Conservation (phyloP, 352 stramenopile species). For the Pythium folliculosum region DNA sequence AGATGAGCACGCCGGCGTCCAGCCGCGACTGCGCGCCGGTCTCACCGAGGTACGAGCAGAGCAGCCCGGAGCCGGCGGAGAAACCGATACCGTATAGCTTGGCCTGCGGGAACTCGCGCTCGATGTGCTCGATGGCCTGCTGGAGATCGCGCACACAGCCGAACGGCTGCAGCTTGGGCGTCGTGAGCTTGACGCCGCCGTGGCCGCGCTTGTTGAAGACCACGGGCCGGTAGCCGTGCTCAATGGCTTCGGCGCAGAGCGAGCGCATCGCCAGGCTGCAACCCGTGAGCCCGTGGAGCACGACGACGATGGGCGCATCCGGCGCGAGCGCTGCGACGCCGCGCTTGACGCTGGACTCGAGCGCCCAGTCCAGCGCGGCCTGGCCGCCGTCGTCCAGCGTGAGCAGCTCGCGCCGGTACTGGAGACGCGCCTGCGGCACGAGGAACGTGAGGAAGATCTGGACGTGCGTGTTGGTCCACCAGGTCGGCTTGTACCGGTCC, state of each 20-base stretch:
- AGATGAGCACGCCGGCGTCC: conserved; percentile 65
- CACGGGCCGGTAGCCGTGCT: conserved; percentile 68
- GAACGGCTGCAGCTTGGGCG: conserved; percentile 74
- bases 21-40: conserved; percentile 53
- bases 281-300: conserved; percentile 73
- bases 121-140: conserved; percentile 54
- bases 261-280: conserved; percentile 63
- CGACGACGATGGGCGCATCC: conserved; percentile 57
- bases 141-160: conserved; percentile 62
- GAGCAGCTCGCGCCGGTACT: conserved; percentile 67
- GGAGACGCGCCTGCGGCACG: conserved; percentile 51
- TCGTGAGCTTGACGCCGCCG: conserved; percentile 59
- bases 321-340: conserved; percentile 9
- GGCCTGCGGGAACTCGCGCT: conserved; percentile 46
- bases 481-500: conserved; percentile 64
- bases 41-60: conserved; percentile 78
- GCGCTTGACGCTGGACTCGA: conserved; percentile 33
- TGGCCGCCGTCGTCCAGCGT: conserved; percentile 61
- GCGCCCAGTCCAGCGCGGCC: conserved; percentile 67
- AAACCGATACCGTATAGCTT: conserved; percentile 69
- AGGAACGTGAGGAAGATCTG: conserved; percentile 76
- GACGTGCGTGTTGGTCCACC: conserved; percentile 77
- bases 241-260: conserved; percentile 62
- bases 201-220: conserved; percentile 88
- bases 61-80: conserved; percentile 63